A percentile compares a stretch with the other conserved stretches of the same genome.
Conservation (phyloP, 2,329 filamentous ascomycete genomes). For the Biscogniauxia mediterranea region DNA sequence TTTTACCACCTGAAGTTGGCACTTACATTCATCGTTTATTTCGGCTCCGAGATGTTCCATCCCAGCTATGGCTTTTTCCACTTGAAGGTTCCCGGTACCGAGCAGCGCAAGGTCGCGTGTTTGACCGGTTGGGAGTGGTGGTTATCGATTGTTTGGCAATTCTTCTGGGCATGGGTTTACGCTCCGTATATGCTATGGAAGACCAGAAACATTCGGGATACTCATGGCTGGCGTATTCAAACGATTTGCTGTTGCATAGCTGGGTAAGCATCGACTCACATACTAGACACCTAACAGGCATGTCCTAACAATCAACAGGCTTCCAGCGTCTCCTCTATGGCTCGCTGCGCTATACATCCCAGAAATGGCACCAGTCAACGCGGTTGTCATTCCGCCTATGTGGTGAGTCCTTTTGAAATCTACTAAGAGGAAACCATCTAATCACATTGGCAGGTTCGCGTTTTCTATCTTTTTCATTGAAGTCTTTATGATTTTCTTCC, state of each 20-base stretch:
- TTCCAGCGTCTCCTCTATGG: constrained; percentile 67
- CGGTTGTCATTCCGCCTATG: constrained; percentile 57
- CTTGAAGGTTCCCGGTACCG: constrained; percentile 58
- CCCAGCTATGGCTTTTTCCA: constrained; percentile 57
- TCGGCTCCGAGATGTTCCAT: constrained; percentile 66
- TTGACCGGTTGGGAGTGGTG: constrained; percentile 65
- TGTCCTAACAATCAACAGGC: constrained; percentile 35
- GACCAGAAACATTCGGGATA: constrained; percentile 60
- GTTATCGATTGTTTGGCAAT: constrained; percentile 63
- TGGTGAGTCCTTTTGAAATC: constrained; percentile 46
- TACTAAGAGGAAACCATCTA: not conserved
- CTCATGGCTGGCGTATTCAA: constrained; percentile 64
- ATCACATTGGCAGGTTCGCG: constrained; percentile 43
- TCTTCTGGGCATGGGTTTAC: constrained; percentile 61
- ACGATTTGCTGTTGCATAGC: constrained; percentile 53
- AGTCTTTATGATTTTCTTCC: constrained; percentile 62
- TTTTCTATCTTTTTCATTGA: constrained; percentile 63
- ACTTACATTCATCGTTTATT: constrained; percentile 58
- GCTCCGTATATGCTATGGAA: constrained; percentile 62
- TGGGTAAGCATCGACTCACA: constrained; percentile 34
- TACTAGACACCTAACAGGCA: not conserved
- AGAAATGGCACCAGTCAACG: constrained; percentile 50
- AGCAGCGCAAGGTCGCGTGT: constrained; percentile 43
- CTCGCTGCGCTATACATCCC: constrained; percentile 57
- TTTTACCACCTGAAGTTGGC: constrained; percentile 48